Evolutionary conservation across 106 monocot genomes (phyloP).

Genomic region (Chionographis japonica): DNA sequence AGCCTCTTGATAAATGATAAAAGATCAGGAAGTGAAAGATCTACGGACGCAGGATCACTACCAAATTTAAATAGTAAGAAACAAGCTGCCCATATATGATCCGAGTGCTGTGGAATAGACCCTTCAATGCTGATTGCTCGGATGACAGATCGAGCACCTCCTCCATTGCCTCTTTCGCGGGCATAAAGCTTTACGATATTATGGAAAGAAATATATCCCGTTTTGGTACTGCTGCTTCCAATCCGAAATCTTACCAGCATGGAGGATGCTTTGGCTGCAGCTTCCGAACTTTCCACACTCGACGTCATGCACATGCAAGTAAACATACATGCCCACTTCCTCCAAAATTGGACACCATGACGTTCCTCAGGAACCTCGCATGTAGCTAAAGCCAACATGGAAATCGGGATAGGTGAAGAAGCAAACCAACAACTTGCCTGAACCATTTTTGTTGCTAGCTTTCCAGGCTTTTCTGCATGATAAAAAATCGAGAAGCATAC

Average conservation of each 20-base stretch:
- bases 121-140: constrained; percentile 36
- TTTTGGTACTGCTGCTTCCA: constrained; percentile 19
- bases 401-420: constrained; percentile 45
- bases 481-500: constrained; percentile 40
- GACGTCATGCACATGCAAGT: constrained; percentile 11
- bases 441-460: constrained; percentile 31
- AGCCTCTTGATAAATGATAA: constrained; percentile 31
- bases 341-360: constrained; percentile 9
- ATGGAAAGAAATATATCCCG: constrained; percentile 43
- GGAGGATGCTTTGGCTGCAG: constrained; percentile 18
- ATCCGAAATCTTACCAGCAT: constrained; percentile 38
- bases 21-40: constrained; percentile 26
- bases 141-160: constrained; percentile 21
- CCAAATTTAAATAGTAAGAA: constrained; percentile 66
- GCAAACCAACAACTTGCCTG: constrained; percentile 64
- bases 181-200: constrained; percentile 49
- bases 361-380: background rate
- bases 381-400: constrained; percentile 31
- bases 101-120: constrained; percentile 18
- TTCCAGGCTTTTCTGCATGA: constrained; percentile 9
- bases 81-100: constrained; percentile 78
- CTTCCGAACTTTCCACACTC: constrained; percentile 1
- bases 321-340: background rate
- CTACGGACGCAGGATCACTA: constrained; percentile 8
- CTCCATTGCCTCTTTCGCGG: constrained; percentile 20